phyloP scores from a whole-genome alignment of 352 stramenopile genomes.

The Chrysophaeum taylorii region DNA sequence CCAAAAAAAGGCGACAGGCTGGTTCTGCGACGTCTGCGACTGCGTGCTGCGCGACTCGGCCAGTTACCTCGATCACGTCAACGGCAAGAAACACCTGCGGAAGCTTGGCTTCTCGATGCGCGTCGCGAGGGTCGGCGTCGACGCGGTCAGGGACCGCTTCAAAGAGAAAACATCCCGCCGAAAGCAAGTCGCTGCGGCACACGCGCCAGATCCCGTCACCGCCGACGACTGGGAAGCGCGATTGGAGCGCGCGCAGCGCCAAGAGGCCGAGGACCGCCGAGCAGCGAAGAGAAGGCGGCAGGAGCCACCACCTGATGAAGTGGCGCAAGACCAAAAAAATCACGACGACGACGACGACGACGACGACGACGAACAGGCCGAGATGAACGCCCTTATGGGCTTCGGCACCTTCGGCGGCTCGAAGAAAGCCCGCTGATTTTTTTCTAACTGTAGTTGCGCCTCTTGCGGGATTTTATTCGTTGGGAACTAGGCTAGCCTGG shows the following conservation, averaged over 20 bases:
- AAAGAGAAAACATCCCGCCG: neutral
- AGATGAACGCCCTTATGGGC: constrained; percentile 23
- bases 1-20: constrained; percentile 42
- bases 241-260: constrained; percentile 26
- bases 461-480: too few relatives aligned
- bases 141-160: neutral
- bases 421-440: too few relatives aligned
- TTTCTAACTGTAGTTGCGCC: too few relatives aligned
- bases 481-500: too few relatives aligned
- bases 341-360: constrained; percentile 15
- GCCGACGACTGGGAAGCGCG: constrained; percentile 34
- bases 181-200: too few relatives aligned
- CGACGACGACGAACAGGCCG: constrained; percentile 9
- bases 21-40: constrained; percentile 58
- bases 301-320: neutral
- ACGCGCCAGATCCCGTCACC: too few relatives aligned
- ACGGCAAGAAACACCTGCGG: constrained; percentile 54
- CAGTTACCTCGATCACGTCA: constrained; percentile 55
- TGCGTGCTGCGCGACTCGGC: constrained; percentile 55
- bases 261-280: neutral
- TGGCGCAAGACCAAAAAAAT: neutral
- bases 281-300: neutral
- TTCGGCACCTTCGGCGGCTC: constrained; percentile 13
- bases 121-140: constrained; percentile 34
- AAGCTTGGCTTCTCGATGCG: constrained; percentile 56